These are phyloP conservation scores for Xylaria sp. DNA, from an alignment of 2,329 filamentous ascomycete species.

Conservation along the genomic window DNA sequence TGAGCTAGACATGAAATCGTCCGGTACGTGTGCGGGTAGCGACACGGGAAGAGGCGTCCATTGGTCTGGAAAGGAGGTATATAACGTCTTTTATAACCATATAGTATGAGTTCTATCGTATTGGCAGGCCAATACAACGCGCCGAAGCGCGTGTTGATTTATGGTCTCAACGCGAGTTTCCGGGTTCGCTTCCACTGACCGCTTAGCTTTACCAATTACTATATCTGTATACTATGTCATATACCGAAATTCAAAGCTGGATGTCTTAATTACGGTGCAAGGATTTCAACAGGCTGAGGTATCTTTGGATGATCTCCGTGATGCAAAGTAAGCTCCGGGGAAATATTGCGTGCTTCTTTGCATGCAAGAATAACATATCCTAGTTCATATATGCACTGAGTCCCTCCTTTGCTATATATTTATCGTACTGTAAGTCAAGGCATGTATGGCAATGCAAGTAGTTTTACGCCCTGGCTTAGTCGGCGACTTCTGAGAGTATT, in stretches of 20 bases:
- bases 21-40: slow-evolving; percentile 24
- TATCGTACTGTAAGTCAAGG: background rate
- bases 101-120: slow-evolving; percentile 20
- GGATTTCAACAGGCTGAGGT: slow-evolving; percentile 7
- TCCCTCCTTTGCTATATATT: background rate
- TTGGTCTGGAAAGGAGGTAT: slow-evolving; percentile 25
- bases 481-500: background rate
- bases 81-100: slow-evolving; percentile 34
- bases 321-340: background rate
- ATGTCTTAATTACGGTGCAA: background rate
- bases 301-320: background rate
- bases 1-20: slow-evolving; percentile 19
- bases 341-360: slow-evolving; percentile 1
- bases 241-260: slow-evolving; percentile 6
- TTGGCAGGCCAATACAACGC: slow-evolving; percentile 20
- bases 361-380: background rate
- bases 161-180: slow-evolving; percentile 17
- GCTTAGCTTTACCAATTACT: background rate
- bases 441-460: background rate
- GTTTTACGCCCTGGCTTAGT: background rate
- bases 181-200: slow-evolving; percentile 25
- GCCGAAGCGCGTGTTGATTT: background rate
- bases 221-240: background rate
- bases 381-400: slow-evolving; percentile 1
- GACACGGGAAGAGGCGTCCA: slow-evolving; percentile 14